These are phyloP conservation scores for Aspergillus tubingensis DNA, from an alignment of 2,329 filamentous ascomycete species.

Conservation along the genomic window DNA sequence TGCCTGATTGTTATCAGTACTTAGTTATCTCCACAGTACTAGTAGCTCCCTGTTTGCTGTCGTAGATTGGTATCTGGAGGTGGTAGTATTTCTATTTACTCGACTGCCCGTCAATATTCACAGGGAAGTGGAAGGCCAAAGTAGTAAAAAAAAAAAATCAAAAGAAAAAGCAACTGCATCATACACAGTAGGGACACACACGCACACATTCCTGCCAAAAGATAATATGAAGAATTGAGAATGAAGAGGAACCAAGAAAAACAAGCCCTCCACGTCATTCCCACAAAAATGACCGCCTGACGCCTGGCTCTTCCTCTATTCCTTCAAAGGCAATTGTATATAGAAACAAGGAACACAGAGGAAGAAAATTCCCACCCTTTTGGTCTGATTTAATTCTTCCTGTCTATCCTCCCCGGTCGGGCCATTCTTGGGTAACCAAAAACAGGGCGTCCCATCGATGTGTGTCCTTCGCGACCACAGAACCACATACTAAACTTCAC, in stretches of 20 bases:
- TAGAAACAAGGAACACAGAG: not conserved
- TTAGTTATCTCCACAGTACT: no score
- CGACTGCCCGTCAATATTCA: not conserved
- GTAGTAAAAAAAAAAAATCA: no score
- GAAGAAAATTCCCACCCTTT: not conserved
- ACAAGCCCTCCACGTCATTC: slow-evolving; percentile 7
- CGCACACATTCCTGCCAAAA: no score
- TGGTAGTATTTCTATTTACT: not conserved
- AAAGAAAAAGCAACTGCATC: no score
- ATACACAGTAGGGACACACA: not conserved
- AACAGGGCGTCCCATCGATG: no score
- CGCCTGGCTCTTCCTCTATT: not conserved
- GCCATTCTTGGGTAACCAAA: no score
- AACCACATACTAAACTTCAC: not conserved
- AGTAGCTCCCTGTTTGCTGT: no score
- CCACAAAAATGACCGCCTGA: not conserved
- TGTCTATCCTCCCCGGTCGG: no score
- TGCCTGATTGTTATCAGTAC: not conserved
- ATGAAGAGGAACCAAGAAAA: slow-evolving; percentile 8
- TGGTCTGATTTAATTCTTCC: no score
- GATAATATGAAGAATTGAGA: no score
- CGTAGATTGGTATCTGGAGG: no score
- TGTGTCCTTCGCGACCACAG: not conserved
- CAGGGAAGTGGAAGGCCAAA: no score
- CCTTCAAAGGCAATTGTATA: not conserved